phyloP scores from a whole-genome alignment of 2,329 filamentous ascomycete genomes.

The Stagonosporopsis vannaccii region DNA sequence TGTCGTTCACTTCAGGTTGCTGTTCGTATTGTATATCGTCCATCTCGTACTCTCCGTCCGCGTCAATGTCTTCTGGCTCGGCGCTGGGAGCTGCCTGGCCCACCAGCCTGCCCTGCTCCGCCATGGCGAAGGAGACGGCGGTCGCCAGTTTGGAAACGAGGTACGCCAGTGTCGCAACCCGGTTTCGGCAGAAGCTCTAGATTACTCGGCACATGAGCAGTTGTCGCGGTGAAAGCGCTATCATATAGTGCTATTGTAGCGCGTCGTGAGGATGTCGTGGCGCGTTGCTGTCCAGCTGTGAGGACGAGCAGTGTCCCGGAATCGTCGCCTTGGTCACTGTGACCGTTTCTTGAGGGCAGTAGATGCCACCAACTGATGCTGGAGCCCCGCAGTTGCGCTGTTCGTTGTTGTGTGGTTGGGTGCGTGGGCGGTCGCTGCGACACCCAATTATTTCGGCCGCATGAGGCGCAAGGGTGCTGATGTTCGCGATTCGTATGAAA shows the following conservation, averaged over 20 bases:
- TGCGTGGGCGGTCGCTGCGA: constrained; percentile 27
- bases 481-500: constrained; percentile 46
- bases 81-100: constrained; percentile 43
- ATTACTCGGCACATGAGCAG: constrained; percentile 35
- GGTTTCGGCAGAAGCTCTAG: constrained; percentile 22
- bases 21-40: constrained; percentile 46
- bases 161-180: constrained; percentile 45
- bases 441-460: constrained; percentile 35
- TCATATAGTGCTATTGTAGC: constrained; percentile 37
- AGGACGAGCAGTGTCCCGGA: neutral
- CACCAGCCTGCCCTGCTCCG: constrained; percentile 50
- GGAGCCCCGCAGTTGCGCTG: constrained; percentile 34
- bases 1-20: constrained; percentile 26
- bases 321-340: neutral
- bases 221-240: constrained; percentile 28
- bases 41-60: constrained; percentile 51
- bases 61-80: constrained; percentile 46
- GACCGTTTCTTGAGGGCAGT: neutral
- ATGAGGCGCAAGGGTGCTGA: constrained; percentile 22
- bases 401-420: constrained; percentile 32
- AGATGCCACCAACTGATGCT: constrained; percentile 8
- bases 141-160: constrained; percentile 50
- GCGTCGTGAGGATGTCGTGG: constrained; percentile 37
- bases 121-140: constrained; percentile 52
- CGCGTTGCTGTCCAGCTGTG: constrained; percentile 29